Evolutionary conservation across 495 filamentous ascomycete species (phyloP).

Genomic region (Aspergillus egyptiacus): DNA sequence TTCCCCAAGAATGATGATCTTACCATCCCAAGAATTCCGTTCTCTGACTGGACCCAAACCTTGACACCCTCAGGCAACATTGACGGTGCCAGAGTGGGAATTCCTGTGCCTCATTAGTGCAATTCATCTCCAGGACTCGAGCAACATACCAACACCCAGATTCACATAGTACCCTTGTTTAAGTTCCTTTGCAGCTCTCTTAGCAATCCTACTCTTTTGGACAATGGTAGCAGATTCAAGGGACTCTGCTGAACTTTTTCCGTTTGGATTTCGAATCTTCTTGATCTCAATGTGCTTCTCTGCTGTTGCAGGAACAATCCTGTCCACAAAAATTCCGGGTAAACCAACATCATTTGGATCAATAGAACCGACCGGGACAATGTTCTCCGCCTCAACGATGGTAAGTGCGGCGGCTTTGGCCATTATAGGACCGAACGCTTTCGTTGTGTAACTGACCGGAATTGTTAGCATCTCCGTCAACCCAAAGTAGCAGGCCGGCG

Average conservation of each 20-base stretch:
- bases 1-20: background rate
- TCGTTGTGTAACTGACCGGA: constrained; percentile 40
- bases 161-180: constrained; percentile 94
- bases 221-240: constrained; percentile 56
- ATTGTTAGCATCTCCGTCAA: constrained; percentile 2
- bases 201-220: constrained; percentile 75
- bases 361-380: constrained; percentile 79
- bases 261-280: constrained; percentile 60
- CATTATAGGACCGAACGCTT: constrained; percentile 79
- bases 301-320: constrained; percentile 70
- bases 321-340: constrained; percentile 83
- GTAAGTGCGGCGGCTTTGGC: constrained; percentile 80
- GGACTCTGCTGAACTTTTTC: constrained; percentile 40
- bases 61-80: constrained; percentile 72
- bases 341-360: constrained; percentile 73
- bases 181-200: constrained; percentile 83
- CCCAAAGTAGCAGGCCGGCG: constrained; percentile 20
- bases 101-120: constrained; percentile 29
- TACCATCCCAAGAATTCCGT: constrained; percentile 78
- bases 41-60: constrained; percentile 86
- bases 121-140: background rate
- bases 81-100: constrained; percentile 81
- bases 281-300: constrained; percentile 78
- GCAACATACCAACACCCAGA: constrained; percentile 76
- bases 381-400: constrained; percentile 88